Base-by-base conservation (phyloP, 257 asterid genomes). In the Misopates orontium region DNA sequence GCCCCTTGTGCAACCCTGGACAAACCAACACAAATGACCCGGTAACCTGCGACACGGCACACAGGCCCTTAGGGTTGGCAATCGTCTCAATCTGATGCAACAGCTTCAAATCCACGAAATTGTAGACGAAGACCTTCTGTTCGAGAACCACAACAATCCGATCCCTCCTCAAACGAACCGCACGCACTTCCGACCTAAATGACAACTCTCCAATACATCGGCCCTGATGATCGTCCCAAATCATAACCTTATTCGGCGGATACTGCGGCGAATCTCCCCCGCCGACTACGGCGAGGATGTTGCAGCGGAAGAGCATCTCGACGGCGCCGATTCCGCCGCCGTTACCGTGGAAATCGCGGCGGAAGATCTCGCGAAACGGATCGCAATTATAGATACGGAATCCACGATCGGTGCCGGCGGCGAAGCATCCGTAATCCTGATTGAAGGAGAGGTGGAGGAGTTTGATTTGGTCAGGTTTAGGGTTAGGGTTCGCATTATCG, bases 231-330 rank as follows among this genome's bases (percentile, higher is more conserved):
- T 89, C 96, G 71, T 89, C 96, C 97, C 98, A 92, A 47, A 92
- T 84, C 98, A 92, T 89, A 21, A 92, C 98, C 80, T 92, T 92
- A 63, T 85, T 87, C 40, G 82, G 54, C 0, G 96, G 87, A 63
- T 85, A 92, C 71, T 85, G 96, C 4, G 97, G 97, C 19, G 85
- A 74, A 8, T 87, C 85, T 22, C 93, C 95, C 2, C 98, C 96
- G 22, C 98, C 98, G 10, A 89, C 96, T 5, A 92, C 44, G 1
- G 96, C 96, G 8, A 87, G 78, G 41, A 87, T 85, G 51, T 89
- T 92, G 76, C 95, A 84, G 3, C 97, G 79, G 60, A 93, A 93
- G 1, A 93, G 95, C 99, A 93, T 87, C 83, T 85, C 94, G 0
- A 84, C 99, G 13, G 85, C 71, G 56, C 92, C 94, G 32, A 93